Evolutionary conservation across 495 filamentous ascomycete species (phyloP).

Genomic region (Lasiosphaeria miniovina): DNA sequence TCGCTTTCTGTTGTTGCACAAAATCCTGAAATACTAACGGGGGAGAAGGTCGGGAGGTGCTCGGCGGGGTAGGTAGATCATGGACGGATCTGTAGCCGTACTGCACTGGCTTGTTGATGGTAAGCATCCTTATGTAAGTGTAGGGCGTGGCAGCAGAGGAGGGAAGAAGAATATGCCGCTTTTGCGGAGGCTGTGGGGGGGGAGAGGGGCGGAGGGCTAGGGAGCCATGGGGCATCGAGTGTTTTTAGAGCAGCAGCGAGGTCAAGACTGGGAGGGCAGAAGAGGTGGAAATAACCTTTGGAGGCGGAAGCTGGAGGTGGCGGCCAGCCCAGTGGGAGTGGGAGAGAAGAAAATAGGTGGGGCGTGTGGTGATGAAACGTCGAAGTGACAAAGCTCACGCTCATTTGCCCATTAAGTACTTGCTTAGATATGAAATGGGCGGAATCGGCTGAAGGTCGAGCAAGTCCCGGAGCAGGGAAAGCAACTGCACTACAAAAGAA

Average conservation of each 20-base stretch:
- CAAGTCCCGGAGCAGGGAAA: slow-evolving; percentile 17
- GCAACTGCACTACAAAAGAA: slow-evolving; percentile 16
- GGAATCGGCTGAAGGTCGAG: slow-evolving; percentile 26
- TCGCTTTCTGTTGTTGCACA: slow-evolving; percentile 38
- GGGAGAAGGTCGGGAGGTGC: slow-evolving; percentile 59
- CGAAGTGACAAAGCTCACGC: slow-evolving; percentile 45
- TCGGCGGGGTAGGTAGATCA: slow-evolving; percentile 64
- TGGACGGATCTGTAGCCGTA: slow-evolving; percentile 66
- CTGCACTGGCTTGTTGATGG: slow-evolving; percentile 62
- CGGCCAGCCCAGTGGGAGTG: slow-evolving; percentile 50
- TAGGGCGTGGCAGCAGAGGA: slow-evolving; percentile 12
- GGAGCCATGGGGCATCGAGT: slow-evolving; percentile 11
- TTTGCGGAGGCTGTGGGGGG: slow-evolving; percentile 11
- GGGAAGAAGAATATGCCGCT: slow-evolving; percentile 16
- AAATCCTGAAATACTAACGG: slow-evolving; percentile 50
- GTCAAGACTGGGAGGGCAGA: slow-evolving; percentile 21
- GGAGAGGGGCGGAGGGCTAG: slow-evolving; percentile 9
- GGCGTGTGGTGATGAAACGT: slow-evolving; percentile 50
- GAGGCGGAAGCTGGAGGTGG: slow-evolving; percentile 49
- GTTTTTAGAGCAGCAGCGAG: slow-evolving; percentile 16
- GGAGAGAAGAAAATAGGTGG: slow-evolving; percentile 40
- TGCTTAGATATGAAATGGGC: slow-evolving; percentile 27
- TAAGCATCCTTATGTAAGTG: slow-evolving; percentile 56
- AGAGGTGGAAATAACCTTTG: slow-evolving; percentile 50
- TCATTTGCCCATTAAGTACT: slow-evolving; percentile 45